Base-by-base conservation (phyloP, 2,329 filamentous ascomycete species). In the Neobulgaria alba region DNA sequence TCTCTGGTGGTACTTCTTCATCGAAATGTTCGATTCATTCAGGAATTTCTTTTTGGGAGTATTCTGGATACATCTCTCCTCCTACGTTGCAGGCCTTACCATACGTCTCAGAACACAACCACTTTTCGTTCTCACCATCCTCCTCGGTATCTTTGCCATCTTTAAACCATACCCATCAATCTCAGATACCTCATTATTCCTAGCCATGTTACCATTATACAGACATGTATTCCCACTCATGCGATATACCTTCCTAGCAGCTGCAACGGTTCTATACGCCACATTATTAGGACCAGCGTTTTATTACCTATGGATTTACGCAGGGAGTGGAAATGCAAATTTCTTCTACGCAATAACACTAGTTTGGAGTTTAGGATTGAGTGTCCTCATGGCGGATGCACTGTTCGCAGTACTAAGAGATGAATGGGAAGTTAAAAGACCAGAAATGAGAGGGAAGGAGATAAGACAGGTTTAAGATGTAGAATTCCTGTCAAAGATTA, bases 1-100 rank as follows among this genome's bases (percentile, higher is more conserved):
- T 1, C 71, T 98, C 1, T 98, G 92, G 92, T 98, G 92, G 92
- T 98, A 98, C 65, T 98, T 98, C 66, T 96, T 98, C 60, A 94
- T 93, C 52, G 90, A 98, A 61, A 98, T 98, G 79, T 98, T 98
- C 61, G 92, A 98, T 65, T 90, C 89, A 1, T 98, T 98, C 72
- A 77, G 92, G 29, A 82, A 84, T 53, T 98, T 98, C 71, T 98
- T 96, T 71, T 75, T 98, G 3, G 92, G 85, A 40, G 89, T 98
- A 36, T 98, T 98, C 67, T 96, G 93, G 88, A 74, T 98, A 46
- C 92, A 98, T 60, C 77, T 96, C 43, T 79, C 84, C 0, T 83
- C 85, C 29, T 98, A 98, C 63, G 85, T 94, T 26, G 84, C 83
- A 12, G 90, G 86, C 0, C 68, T 98, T 31, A 87, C 82, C 10